These are phyloP conservation scores for Raphidocelis subcapitata DNA, from an alignment of 139 green algal genomes.

Conservation along the genomic window DNA sequence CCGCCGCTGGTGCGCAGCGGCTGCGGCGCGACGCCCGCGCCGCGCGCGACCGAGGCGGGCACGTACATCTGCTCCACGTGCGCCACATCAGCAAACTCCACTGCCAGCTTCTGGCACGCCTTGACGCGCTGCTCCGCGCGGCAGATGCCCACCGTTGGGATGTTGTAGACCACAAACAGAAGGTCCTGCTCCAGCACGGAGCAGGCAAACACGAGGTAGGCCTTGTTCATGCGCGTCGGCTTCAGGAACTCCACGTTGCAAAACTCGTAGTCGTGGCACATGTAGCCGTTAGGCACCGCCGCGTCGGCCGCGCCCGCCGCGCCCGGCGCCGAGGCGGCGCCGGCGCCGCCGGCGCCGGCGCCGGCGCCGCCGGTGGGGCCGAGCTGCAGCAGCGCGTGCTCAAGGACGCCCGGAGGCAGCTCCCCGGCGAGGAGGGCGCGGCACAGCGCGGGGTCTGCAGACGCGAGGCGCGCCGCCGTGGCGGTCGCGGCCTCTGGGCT, in stretches of 20 bases:
- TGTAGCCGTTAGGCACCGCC: background rate
- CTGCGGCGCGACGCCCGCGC: background rate
- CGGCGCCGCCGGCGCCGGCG: background rate
- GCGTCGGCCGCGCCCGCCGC: background rate
- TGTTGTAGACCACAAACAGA: constrained; percentile 41
- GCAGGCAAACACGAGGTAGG: constrained; percentile 40
- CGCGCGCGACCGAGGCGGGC: background rate
- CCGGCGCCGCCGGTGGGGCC: constrained; percentile 5
- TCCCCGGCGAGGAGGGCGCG: too few relatives aligned
- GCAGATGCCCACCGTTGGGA: constrained; percentile 45
- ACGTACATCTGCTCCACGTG: background rate
- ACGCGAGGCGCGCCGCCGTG: too few relatives aligned
- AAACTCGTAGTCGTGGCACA: constrained; percentile 65
- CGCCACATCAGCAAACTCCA: constrained; percentile 14
- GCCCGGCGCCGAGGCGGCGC: background rate
- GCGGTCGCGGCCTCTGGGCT: too few relatives aligned
- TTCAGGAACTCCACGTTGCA: constrained; percentile 59
- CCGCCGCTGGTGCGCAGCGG: background rate
- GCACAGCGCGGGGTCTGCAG: too few relatives aligned
- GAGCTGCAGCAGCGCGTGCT: too few relatives aligned
- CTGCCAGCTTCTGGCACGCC: constrained; percentile 33
- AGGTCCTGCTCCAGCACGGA: constrained; percentile 37
- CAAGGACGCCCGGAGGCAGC: too few relatives aligned
- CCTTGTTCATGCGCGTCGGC: constrained; percentile 64
- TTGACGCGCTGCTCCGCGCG: constrained; percentile 44